A percentile compares a stretch with the other conserved stretches of the same genome.
Evolutionary conservation across 1,139 yeast genomes (phyloP).

Genomic region (Hansenula lynferdii): DNA sequence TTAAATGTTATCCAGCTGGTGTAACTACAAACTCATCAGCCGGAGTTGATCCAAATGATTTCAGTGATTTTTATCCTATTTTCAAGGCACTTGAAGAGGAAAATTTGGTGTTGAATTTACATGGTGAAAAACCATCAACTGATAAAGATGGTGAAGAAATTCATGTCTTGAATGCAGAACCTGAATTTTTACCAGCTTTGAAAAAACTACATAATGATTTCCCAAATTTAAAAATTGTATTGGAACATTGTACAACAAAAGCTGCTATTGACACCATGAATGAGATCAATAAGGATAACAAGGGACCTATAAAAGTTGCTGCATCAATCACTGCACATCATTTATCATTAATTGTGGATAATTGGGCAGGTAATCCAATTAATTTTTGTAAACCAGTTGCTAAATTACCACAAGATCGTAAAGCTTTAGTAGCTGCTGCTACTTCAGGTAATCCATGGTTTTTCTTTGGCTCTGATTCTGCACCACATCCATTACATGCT

Average conservation of each 20-base stretch:
- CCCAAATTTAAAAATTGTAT: conserved; percentile 80
- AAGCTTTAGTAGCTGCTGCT: conserved; percentile 82
- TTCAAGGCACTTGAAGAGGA: conserved; percentile 83
- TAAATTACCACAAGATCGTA: conserved; percentile 78
- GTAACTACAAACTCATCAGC: conserved; percentile 92
- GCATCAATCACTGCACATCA: conserved; percentile 98
- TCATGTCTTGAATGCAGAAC: conserved; percentile 92
- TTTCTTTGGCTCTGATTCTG: conserved; percentile 96
- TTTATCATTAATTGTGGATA: conserved; percentile 78
- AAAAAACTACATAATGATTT: conserved; percentile 72
- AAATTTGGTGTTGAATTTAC: conserved; percentile 75
- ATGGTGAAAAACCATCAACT: conserved; percentile 90
- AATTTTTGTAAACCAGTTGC: conserved; percentile 98
- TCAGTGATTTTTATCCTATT: conserved; percentile 80
- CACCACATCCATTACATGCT: conserved; percentile 85
- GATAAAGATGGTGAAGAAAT: conserved; percentile 42
- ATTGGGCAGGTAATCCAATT: conserved; percentile 95
- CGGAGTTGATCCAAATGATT: conserved; percentile 95
- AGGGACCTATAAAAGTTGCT: conserved; percentile 54
- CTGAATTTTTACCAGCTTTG: conserved; percentile 88
- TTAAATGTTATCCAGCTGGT: conserved; percentile 97
- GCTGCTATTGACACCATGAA: conserved; percentile 80
- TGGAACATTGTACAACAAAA: conserved; percentile 93
- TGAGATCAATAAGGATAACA: conserved; percentile 54
- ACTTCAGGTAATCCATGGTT: conserved; percentile 89